These are phyloP conservation scores for Aquilaria yunnanensis DNA, from an alignment of 345 rosid genomes.

Conservation along the genomic window DNA sequence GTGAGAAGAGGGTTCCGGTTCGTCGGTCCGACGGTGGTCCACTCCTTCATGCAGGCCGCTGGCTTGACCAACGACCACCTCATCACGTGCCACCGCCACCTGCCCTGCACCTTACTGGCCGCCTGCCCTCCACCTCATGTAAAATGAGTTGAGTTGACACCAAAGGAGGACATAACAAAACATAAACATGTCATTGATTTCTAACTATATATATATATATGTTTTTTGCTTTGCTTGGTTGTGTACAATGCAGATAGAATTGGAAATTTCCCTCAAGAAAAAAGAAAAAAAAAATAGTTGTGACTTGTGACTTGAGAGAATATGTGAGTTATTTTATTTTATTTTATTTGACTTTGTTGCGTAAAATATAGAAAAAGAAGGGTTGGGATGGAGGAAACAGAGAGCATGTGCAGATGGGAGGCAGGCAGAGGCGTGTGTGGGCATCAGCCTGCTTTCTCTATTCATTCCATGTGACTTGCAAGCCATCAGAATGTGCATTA, in stretches of 20 bases:
- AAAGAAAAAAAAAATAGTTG: neutral
- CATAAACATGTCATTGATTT: conserved; percentile 1
- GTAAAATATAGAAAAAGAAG: conserved; percentile 1
- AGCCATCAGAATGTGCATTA: conserved; percentile 20
- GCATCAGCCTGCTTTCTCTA: conserved; percentile 23
- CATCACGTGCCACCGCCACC: conserved; percentile 47
- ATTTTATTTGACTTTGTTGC: conserved; percentile 4
- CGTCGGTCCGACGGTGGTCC: conserved; percentile 58
- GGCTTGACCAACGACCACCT: conserved; percentile 68
- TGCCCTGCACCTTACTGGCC: conserved; percentile 32
- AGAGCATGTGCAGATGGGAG: conserved; percentile 36
- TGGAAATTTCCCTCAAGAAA: neutral
- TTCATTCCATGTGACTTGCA: conserved; percentile 26
- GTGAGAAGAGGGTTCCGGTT: conserved; percentile 53
- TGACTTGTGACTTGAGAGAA: conserved; percentile 3
- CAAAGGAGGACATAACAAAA: neutral
- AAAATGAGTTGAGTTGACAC: neutral
- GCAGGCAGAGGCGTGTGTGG: conserved; percentile 33
- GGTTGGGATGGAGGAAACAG: conserved; percentile 21
- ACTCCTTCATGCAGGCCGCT: conserved; percentile 66
- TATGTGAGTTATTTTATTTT: neutral
- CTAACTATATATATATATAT: conserved; percentile 7
- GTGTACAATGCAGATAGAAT: conserved; percentile 13
- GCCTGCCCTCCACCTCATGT: conserved; percentile 3
- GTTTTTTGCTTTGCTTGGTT: conserved; percentile 7